These are phyloP conservation scores for Acrasis kona DNA, from an alignment of 78 protist genomes.

Conservation along the genomic window DNA sequence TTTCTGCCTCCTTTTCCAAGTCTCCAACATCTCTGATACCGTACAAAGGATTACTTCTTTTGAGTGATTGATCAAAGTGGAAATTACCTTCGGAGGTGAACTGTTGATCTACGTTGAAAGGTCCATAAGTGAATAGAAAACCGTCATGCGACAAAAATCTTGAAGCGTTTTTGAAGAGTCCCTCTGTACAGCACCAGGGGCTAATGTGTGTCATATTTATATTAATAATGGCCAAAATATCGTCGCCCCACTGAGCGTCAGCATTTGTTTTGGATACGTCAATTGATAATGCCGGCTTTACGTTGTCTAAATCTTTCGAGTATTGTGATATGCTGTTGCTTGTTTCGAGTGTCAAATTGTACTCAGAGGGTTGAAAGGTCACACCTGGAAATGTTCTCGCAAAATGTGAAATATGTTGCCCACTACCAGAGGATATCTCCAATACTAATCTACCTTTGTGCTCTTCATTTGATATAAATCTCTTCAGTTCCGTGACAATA, in stretches of 20 bases:
- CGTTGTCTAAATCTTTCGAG: background rate
- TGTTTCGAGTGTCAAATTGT: background rate
- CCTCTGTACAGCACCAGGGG: background rate
- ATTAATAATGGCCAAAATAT: no score
- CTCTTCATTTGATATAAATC: no score
- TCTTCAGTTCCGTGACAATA: background rate
- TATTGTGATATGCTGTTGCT: background rate
- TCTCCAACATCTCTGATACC: background rate
- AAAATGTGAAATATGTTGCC: constrained; percentile 1
- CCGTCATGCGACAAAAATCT: background rate
- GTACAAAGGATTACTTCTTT: background rate
- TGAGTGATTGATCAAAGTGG: background rate
- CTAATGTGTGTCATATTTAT: no score
- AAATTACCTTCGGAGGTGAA: background rate
- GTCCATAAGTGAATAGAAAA: background rate
- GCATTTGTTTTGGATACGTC: background rate
- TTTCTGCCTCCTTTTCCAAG: background rate
- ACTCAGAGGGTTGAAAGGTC: background rate
- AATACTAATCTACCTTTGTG: background rate
- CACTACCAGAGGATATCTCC: background rate
- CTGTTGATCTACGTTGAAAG: background rate
- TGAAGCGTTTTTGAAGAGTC: background rate
- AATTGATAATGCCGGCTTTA: background rate
- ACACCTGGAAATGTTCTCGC: background rate
- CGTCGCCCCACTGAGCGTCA: no score